Evolutionary conservation across 768 basidiomycete species (phyloP).

Genomic region (Xerocomus brunneocitrinus): DNA sequence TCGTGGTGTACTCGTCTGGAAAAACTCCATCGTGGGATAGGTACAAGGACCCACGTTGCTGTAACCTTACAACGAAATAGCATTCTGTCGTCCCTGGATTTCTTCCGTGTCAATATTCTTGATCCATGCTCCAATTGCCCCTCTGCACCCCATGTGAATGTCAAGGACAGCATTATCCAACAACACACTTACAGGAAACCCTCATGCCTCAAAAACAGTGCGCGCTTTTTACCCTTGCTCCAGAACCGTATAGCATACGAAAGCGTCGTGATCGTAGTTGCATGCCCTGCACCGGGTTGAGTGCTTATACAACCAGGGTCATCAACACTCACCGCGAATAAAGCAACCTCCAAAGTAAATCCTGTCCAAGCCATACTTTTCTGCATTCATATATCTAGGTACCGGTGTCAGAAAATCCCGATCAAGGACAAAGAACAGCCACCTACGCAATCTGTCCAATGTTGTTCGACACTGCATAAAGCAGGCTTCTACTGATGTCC

Average conservation of each 20-base stretch:
- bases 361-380: constrained; percentile 92
- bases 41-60: not conserved
- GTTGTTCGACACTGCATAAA: constrained; percentile 97
- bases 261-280: constrained; percentile 93
- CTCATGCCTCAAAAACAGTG: constrained; percentile 95
- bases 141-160: constrained; percentile 42
- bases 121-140: constrained; percentile 96
- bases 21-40: constrained; percentile 5
- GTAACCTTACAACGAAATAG: constrained; percentile 8
- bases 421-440: constrained; percentile 5
- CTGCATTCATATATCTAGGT: constrained; percentile 89
- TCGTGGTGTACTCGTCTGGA: constrained; percentile 20
- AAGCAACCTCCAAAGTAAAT: constrained; percentile 99
- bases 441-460: constrained; percentile 99
- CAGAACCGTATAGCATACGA: constrained; percentile 99
- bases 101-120: constrained; percentile 74
- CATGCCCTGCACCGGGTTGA: constrained; percentile 61
- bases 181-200: constrained; percentile 82
- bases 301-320: not conserved
- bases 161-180: not conserved
- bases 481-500: constrained; percentile 89
- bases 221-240: constrained; percentile 96
- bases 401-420: constrained; percentile 12
- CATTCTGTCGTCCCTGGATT: constrained; percentile 7
- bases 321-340: constrained; percentile 74